phyloP scores from a whole-genome alignment of 139 green algal genomes.

The Zygnema cylindricum region DNA sequence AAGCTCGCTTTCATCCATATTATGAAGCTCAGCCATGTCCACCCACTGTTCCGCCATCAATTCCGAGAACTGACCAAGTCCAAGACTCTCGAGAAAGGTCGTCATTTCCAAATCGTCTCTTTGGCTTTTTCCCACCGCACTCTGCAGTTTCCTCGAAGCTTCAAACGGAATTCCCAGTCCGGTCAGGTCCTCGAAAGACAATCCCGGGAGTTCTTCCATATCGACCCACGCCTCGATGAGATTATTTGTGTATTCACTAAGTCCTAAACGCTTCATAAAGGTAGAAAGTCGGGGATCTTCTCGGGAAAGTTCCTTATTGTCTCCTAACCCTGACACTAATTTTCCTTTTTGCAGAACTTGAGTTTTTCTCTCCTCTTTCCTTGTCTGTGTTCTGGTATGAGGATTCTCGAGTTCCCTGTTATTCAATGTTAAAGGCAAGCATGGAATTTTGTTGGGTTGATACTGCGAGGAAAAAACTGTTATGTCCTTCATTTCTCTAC shows the following conservation, averaged over 20 bases:
- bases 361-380: too few relatives aligned
- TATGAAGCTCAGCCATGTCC: slow-evolving; percentile 19
- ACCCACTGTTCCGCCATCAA: slow-evolving; percentile 28
- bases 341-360: too few relatives aligned
- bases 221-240: slow-evolving; percentile 21
- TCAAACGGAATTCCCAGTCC: slow-evolving; percentile 4
- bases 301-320: background rate
- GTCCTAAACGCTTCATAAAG: slow-evolving; percentile 15
- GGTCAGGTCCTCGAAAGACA: background rate
- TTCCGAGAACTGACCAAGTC: slow-evolving; percentile 3
- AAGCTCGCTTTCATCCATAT: slow-evolving; percentile 25
- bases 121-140: background rate
- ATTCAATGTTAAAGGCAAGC: too few relatives aligned
- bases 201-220: slow-evolving; percentile 13
- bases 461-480: too few relatives aligned
- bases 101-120: background rate
- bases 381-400: too few relatives aligned
- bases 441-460: too few relatives aligned
- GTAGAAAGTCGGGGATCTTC: background rate
- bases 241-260: slow-evolving; percentile 6
- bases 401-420: too few relatives aligned
- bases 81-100: background rate
- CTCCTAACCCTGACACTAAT: too few relatives aligned
- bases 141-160: background rate
- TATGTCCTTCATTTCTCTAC: too few relatives aligned